These are phyloP conservation scores for Violaceomyces palustris DNA, from an alignment of 1,284 basidiomycete species.

Conservation along the genomic window DNA sequence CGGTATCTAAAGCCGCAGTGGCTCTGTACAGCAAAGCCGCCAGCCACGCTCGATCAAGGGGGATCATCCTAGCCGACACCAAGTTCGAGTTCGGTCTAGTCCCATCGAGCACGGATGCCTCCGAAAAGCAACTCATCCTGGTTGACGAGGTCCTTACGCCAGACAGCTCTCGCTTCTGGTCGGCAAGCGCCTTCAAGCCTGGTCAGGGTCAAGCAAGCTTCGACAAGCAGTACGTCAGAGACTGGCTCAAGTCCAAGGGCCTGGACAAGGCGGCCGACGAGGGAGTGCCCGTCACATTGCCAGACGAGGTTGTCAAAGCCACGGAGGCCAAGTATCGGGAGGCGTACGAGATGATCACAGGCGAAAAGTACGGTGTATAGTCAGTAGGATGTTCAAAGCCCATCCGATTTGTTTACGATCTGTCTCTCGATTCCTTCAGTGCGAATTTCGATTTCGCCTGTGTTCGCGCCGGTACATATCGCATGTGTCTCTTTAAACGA, in stretches of 20 bases:
- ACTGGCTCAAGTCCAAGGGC: constrained; percentile 61
- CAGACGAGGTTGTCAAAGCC: constrained; percentile 40
- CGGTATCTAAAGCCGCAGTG: constrained; percentile 63
- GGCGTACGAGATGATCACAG: constrained; percentile 46
- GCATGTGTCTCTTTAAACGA: no score
- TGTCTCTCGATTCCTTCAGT: neutral
- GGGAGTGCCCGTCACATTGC: constrained; percentile 38
- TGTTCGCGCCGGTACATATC: no score
- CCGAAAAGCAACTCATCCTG: constrained; percentile 64
- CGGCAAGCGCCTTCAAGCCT: constrained; percentile 66
- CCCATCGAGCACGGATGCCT: constrained; percentile 2
- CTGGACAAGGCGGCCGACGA: constrained; percentile 40
- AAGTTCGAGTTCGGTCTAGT: constrained; percentile 80
- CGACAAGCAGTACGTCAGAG: constrained; percentile 93
- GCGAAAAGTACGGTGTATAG: constrained; percentile 14
- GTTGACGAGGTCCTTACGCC: constrained; percentile 95
- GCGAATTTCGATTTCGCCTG: no score
- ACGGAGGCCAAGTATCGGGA: constrained; percentile 48
- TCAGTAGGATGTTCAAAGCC: neutral
- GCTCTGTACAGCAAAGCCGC: constrained; percentile 73
- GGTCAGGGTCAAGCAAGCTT: constrained; percentile 82
- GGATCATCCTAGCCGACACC: constrained; percentile 91
- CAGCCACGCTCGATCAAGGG: constrained; percentile 68
- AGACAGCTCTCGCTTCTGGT: constrained; percentile 97
- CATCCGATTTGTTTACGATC: neutral